Evolutionary conservation across 139 green algal genomes (phyloP).

Genomic region (Chlorella sp.): DNA sequence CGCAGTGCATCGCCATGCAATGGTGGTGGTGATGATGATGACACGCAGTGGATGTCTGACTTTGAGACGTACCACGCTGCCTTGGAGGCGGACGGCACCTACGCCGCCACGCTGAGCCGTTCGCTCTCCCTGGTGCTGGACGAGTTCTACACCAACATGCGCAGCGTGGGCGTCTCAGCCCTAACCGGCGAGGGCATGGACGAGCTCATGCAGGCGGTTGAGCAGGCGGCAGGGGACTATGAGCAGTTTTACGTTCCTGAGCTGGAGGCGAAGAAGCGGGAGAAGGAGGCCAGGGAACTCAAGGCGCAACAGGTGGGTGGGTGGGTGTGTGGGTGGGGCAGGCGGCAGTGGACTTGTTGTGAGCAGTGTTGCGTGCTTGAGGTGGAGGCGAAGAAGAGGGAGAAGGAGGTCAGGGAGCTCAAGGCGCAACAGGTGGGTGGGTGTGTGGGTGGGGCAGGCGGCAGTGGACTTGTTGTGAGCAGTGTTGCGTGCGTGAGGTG

Average conservation of each 20-base stretch:
- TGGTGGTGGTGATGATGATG: too few species aligned
- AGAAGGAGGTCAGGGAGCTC: conserved; percentile 36
- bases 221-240: conserved; percentile 61
- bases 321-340: neutral
- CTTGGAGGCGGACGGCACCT: conserved; percentile 68
- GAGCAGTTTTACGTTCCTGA: conserved; percentile 61
- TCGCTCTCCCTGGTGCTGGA: conserved; percentile 55
- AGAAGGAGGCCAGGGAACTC: conserved; percentile 36
- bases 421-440: conserved; percentile 21
- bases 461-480: conserved; percentile 34
- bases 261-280: conserved; percentile 36
- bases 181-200: conserved; percentile 87
- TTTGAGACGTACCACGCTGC: conserved; percentile 57
- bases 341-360: conserved; percentile 29
- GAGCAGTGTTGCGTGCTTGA: conserved; percentile 60
- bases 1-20: too few species aligned
- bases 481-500: conserved; percentile 65
- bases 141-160: conserved; percentile 88
- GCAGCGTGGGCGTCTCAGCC: conserved; percentile 78
- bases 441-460: neutral
- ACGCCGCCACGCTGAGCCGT: conserved; percentile 63
- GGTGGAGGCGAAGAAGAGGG: conserved; percentile 36
- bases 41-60: conserved; percentile 94
- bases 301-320: conserved; percentile 21
- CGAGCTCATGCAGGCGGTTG: conserved; percentile 70